Evolutionary conservation across 305 asterid genomes (phyloP), one percentile per base, ranked within the genome.

Genomic region (Solanum hybrid): DNA sequence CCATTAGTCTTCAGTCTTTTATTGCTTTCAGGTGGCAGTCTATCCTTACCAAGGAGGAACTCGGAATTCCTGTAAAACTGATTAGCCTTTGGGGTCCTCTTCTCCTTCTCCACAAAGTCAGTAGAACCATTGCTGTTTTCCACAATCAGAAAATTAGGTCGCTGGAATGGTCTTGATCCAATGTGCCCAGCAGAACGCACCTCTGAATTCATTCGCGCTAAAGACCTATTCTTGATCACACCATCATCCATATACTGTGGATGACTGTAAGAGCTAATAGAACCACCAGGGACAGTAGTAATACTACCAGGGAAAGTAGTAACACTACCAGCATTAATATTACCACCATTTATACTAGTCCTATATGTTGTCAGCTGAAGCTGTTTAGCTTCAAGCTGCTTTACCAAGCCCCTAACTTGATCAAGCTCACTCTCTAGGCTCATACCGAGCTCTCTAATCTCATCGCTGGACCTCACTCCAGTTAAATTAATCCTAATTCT

Each of bases 81-180:
- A 93, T 96, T 96, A n/a, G 98, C 99, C 95, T 95, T 97, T 22
- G 99, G 99, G 57, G 98, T 97, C 88, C 98, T 93, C 91, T 96
- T 97, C 93, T 97, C 99, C 92, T 96, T 97, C 94, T 96, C 98
- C 65, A 93, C 88, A 90, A 85, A 92, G 61, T 93, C 98, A 90
- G 87, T 90, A 27, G 87, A 90, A 89, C 72, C 90, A 88, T 92
- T 93, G 92, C 89, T 93, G 87, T 94, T 95, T 34, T 91, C 95
- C 89, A 88, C 91, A 39, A 94, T 95, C 8, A 96, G 90, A 92
- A 95, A 95, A 88, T 94, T 95, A 89, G 95, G 95, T 89, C 94
- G 96, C 92, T 96, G 92, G 89, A 94, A 95, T 65, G 93, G 91
- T 91, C 95, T 93, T 22, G 86, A 27, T 89, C 92, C 95, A n/a